These are phyloP conservation scores for Vigna mungo DNA, from an alignment of 306 rosid species.

Conservation along the genomic window DNA sequence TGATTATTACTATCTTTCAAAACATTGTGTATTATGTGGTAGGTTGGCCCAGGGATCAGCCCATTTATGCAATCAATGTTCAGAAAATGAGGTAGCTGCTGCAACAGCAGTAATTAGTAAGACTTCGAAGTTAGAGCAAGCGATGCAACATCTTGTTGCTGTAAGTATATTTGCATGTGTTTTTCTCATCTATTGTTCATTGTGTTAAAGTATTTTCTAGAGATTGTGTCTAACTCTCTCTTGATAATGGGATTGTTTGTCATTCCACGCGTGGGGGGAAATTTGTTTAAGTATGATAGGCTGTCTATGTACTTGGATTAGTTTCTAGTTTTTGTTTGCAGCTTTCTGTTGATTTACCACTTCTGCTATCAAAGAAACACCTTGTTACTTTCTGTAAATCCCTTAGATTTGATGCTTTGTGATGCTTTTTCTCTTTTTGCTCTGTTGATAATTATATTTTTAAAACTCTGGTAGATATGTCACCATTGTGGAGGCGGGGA, in stretches of 20 bases:
- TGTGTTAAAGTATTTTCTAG: constrained; percentile 10
- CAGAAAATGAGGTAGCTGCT: constrained; percentile 64
- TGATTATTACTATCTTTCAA: constrained; percentile 91
- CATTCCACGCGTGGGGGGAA: background rate
- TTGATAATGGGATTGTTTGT: background rate
- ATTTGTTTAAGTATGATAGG: constrained; percentile 12
- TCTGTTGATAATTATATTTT: constrained; percentile 16
- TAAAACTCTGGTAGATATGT: constrained; percentile 65
- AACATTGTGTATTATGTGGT: constrained; percentile 86
- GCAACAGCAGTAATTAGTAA: constrained; percentile 68
- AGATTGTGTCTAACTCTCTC: constrained; percentile 1
- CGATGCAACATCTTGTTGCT: constrained; percentile 88
- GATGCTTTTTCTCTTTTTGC: background rate
- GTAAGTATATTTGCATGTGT: constrained; percentile 55
- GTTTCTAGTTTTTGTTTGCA: constrained; percentile 14
- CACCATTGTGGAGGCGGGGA: constrained; percentile 92
- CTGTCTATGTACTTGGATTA: background rate
- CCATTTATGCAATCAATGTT: constrained; percentile 72
- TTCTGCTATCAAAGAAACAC: constrained; percentile 26
- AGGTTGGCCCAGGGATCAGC: constrained; percentile 79
- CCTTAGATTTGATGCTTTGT: constrained; percentile 17
- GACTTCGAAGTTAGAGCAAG: constrained; percentile 84
- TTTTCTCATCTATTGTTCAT: background rate
- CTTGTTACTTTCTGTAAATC: background rate
- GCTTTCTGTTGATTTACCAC: background rate